Conservation (phyloP, 2,329 filamentous ascomycete species). For the Fusarium sp. region DNA sequence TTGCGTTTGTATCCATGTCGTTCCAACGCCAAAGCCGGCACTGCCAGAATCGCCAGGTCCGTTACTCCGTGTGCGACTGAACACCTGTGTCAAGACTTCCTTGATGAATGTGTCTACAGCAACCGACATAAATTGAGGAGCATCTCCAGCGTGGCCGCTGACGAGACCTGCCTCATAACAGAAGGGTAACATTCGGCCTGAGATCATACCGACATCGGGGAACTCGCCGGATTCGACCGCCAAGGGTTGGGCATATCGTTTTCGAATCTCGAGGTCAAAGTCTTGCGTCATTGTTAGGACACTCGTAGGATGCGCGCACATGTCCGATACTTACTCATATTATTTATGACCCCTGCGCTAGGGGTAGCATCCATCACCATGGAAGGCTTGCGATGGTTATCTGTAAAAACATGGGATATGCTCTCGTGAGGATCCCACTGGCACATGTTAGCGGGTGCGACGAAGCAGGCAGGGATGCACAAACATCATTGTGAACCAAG, state of each 20-base stretch:
- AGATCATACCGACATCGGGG: conserved; percentile 72
- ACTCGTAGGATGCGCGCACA: background rate
- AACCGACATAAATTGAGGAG: conserved; percentile 72
- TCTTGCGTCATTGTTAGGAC: conserved; percentile 57
- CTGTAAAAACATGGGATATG: conserved; percentile 64
- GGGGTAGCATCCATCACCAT: conserved; percentile 72
- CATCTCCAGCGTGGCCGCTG: conserved; percentile 69
- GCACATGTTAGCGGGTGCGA: conserved; percentile 32
- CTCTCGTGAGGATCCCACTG: conserved; percentile 67
- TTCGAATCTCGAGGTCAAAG: conserved; percentile 75
- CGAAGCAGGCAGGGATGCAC: conserved; percentile 41
- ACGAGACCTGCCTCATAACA: conserved; percentile 75
- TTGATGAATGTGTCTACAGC: conserved; percentile 77
- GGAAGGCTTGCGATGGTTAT: conserved; percentile 60
- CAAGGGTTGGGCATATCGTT: conserved; percentile 72
- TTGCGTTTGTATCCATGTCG: conserved; percentile 81
- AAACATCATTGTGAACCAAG: conserved; percentile 69
- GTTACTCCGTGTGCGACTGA: conserved; percentile 73
- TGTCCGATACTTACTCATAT: conserved; percentile 73
- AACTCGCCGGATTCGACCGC: conserved; percentile 78
- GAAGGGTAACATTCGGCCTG: conserved; percentile 74
- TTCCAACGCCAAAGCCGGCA: conserved; percentile 73
- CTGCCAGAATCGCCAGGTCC: conserved; percentile 71
- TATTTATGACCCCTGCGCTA: conserved; percentile 81
- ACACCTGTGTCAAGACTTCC: conserved; percentile 72